Base-by-base conservation (phyloP, 2,329 filamentous ascomycete species). In the Amauroascus niger region DNA sequence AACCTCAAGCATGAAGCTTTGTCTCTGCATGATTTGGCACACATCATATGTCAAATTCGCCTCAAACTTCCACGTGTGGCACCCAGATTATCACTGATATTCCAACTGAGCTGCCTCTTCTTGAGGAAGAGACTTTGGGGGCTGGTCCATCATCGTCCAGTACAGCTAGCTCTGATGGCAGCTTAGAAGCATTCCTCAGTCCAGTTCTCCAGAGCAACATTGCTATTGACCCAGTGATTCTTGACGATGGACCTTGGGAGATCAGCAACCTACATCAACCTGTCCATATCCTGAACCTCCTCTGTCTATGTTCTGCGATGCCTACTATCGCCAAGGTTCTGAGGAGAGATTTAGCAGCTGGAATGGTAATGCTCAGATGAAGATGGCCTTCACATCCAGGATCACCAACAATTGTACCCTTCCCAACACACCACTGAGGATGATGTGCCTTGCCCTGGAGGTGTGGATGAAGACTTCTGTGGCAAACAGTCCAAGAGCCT, bases 211-310 rank as follows among this genome's bases (percentile, higher is more conserved):
- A 40, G 37, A 20, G 14, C n/a, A 9, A 40, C 6, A 40, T 40
- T 46, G 4, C 8, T 28, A 28, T 46, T 9, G 43, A 46, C 22
- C 43, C 43, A 28, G 43, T 7, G 6, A 46, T 46, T 5, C 13
- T 46, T 46, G 22, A 46, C 16, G 28, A 28, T 1, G 22, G 22
- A 7, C 20, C 2, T n/a, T 28, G 22, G 43, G 43, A 46, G 43
- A 2, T 6, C 1, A 32, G 18, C 22, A 11, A 26, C 20, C 43
- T 46, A 20, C 22, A 16, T 4, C 22, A 1, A 13, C 8, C 48
- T 51, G 35, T 32, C 13, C 20, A 30, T 51, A 51, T 41, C 20
- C 48, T 51, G 48, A 51, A 51, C 35, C 48, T 51, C 33, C 48
- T 20, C 48, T 43, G 24, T 51, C 20, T 32, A 51, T 43, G 20